Conservation (phyloP, 2,329 filamentous ascomycete genomes). For the Neospermospora avenae region DNA sequence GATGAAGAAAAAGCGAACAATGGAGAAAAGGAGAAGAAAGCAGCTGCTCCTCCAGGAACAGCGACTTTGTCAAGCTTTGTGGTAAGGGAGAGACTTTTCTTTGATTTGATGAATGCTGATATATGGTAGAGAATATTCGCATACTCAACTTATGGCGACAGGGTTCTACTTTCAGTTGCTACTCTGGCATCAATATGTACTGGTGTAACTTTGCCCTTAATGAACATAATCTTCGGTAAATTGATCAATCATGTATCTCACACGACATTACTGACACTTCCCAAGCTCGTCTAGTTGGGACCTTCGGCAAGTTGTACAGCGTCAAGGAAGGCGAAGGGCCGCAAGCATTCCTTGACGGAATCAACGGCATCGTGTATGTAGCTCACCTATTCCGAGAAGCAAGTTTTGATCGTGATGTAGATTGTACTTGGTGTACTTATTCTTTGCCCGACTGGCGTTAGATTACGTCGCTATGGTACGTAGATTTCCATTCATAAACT, state of each 20-base stretch:
- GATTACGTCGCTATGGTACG: constrained; percentile 55
- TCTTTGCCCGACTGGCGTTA: constrained; percentile 61
- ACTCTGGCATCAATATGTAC: constrained; percentile 25
- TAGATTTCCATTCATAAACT: not conserved
- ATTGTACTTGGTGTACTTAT: constrained; percentile 68
- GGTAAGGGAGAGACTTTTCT: constrained; percentile 9
- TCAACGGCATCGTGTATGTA: constrained; percentile 46
- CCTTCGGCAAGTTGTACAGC: constrained; percentile 44
- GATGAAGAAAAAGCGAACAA: not conserved
- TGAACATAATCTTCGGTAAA: constrained; percentile 57
- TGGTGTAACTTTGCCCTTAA: constrained; percentile 49
- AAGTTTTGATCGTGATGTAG: constrained; percentile 34
- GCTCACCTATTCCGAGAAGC: not conserved
- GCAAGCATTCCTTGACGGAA: constrained; percentile 39
- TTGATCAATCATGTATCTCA: not conserved
- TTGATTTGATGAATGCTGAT: not conserved
- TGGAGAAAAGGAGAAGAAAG: not conserved
- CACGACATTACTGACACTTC: not conserved
- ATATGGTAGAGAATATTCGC: constrained; percentile 29
- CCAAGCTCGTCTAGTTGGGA: constrained; percentile 37
- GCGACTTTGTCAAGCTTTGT: constrained; percentile 24
- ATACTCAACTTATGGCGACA: constrained; percentile 28
- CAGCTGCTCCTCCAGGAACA: not conserved
- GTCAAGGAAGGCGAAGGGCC: constrained; percentile 35
- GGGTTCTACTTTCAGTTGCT: constrained; percentile 23